Percentiles rank a stretch among this genome's conserved stretches.
phyloP scores from a whole-genome alignment of 2,329 filamentous ascomycete genomes.

The Claviceps purpurea region DNA sequence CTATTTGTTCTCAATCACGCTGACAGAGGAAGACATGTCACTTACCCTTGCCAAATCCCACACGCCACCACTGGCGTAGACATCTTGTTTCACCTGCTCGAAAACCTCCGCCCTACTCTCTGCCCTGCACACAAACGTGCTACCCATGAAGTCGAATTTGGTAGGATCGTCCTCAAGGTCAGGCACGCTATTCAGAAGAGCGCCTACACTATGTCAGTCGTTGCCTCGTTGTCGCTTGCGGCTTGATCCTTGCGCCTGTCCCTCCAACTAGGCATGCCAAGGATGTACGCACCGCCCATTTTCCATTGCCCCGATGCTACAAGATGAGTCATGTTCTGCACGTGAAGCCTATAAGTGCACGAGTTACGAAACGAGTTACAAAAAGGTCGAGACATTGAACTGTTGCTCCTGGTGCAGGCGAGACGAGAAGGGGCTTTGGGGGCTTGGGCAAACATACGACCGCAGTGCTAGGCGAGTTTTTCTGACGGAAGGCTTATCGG shows the following conservation, averaged over 20 bases:
- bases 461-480: conserved; percentile 50
- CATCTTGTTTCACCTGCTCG: conserved; percentile 53
- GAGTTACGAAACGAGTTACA: neutral
- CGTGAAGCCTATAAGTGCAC: conserved; percentile 28
- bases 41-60: conserved; percentile 64
- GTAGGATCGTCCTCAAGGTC: conserved; percentile 38
- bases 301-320: conserved; percentile 44
- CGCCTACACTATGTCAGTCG: conserved; percentile 32
- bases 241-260: neutral
- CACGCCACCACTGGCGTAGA: conserved; percentile 58
- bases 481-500: conserved; percentile 47
- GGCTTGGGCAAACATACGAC: conserved; percentile 27
- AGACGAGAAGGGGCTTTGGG: neutral
- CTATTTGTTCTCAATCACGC: neutral
- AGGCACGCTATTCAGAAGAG: conserved; percentile 52
- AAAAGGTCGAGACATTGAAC: neutral
- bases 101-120: conserved; percentile 56
- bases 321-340: conserved; percentile 38
- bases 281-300: conserved; percentile 44
- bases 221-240: neutral
- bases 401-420: neutral
- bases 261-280: neutral
- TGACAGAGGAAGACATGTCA: neutral
- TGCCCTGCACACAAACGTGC: conserved; percentile 53
- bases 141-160: conserved; percentile 59